A percentile compares a stretch with the other conserved stretches of the same genome.
Conservation (phyloP, 2,329 filamentous ascomycete genomes). For the Penicillium hordei region DNA sequence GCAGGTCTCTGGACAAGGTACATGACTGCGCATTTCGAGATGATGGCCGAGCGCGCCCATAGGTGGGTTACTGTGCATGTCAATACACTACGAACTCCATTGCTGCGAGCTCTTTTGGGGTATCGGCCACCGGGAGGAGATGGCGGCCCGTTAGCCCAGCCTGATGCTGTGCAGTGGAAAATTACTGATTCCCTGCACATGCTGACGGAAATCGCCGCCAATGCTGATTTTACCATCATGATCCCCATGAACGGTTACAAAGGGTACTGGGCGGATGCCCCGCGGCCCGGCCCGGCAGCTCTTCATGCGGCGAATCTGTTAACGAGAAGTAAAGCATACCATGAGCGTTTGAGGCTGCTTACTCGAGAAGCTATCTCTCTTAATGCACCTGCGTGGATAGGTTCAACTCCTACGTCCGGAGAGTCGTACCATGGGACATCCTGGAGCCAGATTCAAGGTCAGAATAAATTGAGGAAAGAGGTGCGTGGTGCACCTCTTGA, state of each 20-base stretch:
- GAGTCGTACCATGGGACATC: not conserved
- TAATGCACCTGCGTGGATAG: not conserved
- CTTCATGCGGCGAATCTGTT: not conserved
- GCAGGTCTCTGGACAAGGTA: conserved; percentile 24
- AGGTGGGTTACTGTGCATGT: conserved; percentile 24
- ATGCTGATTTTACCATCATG: conserved; percentile 25
- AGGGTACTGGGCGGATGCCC: conserved; percentile 9
- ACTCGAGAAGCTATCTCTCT: not conserved
- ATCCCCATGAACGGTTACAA: conserved; percentile 29
- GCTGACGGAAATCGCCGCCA: conserved; percentile 12
- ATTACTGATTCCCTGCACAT: conserved; percentile 15
- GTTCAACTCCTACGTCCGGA: not conserved
- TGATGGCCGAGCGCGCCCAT: conserved; percentile 26
- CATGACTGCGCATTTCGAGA: conserved; percentile 22
- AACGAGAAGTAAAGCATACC: conserved; percentile 9
- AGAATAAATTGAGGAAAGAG: conserved; percentile 14
- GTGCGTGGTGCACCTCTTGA: conserved; percentile 12
- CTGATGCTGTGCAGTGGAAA: conserved; percentile 17
- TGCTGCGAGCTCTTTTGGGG: conserved; percentile 11
- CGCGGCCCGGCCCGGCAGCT: not conserved
- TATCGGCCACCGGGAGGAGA: conserved; percentile 2
- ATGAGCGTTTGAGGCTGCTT: conserved; percentile 8
- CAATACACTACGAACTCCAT: conserved; percentile 13
- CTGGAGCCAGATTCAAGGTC: conserved; percentile 9
- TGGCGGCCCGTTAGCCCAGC: not conserved